Percentiles rank a stretch among this genome's conserved stretches.
Conservation (phyloP, 441 rosid species). For the Adansonia gregorii region DNA sequence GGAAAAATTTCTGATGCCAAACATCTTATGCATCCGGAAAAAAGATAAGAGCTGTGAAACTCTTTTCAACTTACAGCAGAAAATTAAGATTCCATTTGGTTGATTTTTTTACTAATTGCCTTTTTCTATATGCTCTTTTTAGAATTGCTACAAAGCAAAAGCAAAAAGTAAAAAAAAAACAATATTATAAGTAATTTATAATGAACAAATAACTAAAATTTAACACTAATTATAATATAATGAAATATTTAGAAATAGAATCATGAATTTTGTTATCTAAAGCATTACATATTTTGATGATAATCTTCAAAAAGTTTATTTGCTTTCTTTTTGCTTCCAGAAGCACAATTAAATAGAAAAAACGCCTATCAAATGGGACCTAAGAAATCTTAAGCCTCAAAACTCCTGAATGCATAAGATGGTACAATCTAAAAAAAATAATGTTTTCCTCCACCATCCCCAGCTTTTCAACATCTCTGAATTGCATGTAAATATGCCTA, state of each 20-base stretch:
- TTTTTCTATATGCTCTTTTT: background rate
- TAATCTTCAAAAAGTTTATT: too few relatives aligned
- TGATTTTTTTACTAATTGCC: background rate
- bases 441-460: slow-evolving; percentile 7
- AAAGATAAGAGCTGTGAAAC: background rate
- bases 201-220: background rate
- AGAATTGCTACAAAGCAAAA: background rate
- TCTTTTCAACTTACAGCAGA: background rate
- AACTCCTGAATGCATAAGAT: background rate
- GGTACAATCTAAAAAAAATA: background rate
- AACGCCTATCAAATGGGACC: background rate
- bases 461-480: background rate
- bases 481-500: slow-evolving; percentile 1
- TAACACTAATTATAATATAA: background rate
- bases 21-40: background rate
- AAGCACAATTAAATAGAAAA: background rate
- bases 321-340: too few relatives aligned
- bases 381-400: background rate
- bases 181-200: background rate
- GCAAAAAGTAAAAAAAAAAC: background rate
- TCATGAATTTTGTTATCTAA: background rate
- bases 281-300: too few relatives aligned
- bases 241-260: background rate
- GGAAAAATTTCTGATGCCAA: background rate
- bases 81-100: background rate